Percentiles rank a stretch among this genome's conserved stretches.
These are phyloP conservation scores for Solanum chmielewskii DNA, from an alignment of 257 asterid species.

Conservation along the genomic window DNA sequence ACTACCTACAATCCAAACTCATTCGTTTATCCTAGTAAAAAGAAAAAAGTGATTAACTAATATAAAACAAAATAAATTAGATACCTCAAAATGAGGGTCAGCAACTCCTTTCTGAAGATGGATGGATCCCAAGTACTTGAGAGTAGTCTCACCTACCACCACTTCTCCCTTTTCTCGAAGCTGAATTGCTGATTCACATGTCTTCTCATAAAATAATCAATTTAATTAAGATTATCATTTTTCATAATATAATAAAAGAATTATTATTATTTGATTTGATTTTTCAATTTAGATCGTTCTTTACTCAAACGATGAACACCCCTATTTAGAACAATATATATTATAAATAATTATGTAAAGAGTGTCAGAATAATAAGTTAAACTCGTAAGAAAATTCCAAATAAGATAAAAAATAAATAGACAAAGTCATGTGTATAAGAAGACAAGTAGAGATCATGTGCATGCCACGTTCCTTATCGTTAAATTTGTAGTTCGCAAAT, in stretches of 20 bases:
- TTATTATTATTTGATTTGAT: no score
- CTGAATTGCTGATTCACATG: constrained; percentile 38
- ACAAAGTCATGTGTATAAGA: neutral
- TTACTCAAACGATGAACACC: neutral
- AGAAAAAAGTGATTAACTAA: no score
- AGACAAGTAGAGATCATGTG: neutral
- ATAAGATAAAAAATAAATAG: no score
- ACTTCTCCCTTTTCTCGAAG: constrained; percentile 56
- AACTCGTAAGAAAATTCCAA: neutral
- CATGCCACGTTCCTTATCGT: neutral
- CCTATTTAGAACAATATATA: neutral
- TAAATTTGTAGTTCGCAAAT: neutral
- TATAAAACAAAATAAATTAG: neutral
- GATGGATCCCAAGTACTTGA: constrained; percentile 48
- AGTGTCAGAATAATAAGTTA: neutral
- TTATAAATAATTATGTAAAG: neutral
- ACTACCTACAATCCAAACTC: constrained; percentile 20
- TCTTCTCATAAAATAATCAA: neutral
- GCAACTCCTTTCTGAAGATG: constrained; percentile 46
- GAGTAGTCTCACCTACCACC: constrained; percentile 38
- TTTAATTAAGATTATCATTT: no score
- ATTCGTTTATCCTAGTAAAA: no score
- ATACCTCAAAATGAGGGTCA: constrained; percentile 44
- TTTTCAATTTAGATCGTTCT: no score
- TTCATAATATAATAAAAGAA: no score